Conservation (phyloP, 139 green algal genomes). For the Volvox reticuliferus region DNA sequence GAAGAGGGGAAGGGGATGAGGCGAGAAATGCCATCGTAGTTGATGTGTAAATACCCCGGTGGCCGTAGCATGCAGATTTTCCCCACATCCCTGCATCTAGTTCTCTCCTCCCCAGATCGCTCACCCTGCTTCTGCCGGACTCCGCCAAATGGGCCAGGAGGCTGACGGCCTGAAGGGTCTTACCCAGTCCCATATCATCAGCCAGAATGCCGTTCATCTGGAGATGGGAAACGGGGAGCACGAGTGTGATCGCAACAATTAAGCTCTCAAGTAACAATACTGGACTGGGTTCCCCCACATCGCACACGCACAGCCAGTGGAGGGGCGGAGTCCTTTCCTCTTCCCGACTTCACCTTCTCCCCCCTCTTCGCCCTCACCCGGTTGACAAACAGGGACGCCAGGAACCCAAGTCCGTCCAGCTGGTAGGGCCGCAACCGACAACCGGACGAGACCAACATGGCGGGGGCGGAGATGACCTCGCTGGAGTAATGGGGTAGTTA, state of each 20-base stretch:
- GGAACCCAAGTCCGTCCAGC: constrained; percentile 75
- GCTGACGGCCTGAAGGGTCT: constrained; percentile 67
- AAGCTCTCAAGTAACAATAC: too few relatives aligned
- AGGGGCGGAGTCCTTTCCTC: neutral
- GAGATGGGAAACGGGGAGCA: neutral
- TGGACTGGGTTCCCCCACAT: too few relatives aligned
- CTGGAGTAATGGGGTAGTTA: neutral
- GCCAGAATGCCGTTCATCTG: constrained; percentile 80
- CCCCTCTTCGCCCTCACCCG: constrained; percentile 18
- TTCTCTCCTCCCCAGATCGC: neutral
- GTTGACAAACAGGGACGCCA: constrained; percentile 76
- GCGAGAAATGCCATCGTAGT: too few relatives aligned
- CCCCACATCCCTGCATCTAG: neutral
- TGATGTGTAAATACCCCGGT: too few relatives aligned
- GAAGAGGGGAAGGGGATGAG: too few relatives aligned
- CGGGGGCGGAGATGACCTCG: constrained; percentile 10
- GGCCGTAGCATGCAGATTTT: neutral
- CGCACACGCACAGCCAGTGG: too few relatives aligned
- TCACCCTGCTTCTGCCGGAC: neutral
- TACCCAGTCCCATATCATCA: constrained; percentile 87
- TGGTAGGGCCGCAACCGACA: constrained; percentile 70
- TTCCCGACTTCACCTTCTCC: neutral
- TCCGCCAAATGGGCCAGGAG: constrained; percentile 11
- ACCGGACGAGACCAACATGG: constrained; percentile 33
- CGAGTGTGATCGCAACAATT: too few relatives aligned